Evolutionary conservation across 2,329 filamentous ascomycete genomes (phyloP), one percentile per base, ranked within the genome.

Genomic region (Ceratocystiopsis sp.): DNA sequence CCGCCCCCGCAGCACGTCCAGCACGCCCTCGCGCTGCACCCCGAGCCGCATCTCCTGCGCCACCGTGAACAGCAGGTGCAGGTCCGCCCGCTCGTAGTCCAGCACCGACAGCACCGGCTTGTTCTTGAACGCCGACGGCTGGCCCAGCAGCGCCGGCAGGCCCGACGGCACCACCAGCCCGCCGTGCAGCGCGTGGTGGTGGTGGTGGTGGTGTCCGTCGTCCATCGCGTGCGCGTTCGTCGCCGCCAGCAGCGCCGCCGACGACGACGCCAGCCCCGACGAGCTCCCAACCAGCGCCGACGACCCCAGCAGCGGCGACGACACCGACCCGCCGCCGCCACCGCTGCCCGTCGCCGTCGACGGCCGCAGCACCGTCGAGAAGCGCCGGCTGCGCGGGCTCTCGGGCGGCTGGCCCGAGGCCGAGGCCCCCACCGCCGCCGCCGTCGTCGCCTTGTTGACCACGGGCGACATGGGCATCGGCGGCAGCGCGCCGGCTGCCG

Each of bases 1-100:
- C 38, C 83, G 78, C 25, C 87, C 86, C 54, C 82, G 84, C 48
- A 98, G 75, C 45, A 93, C 71, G 55, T 91, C 80, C 41, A 98
- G 70, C 29, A 91, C 82, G 46, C 91, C 91, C 54, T 93, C 81
- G 41, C 87, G 80, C 64, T 96, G 84, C 29, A 95, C 91, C 43
- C 86, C 87, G 16, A 94, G 74, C 29, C 89, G 83, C 87, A 98
- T 96, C 65, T 98, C 91, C 60, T 94, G 85, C 1, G 91, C 91
- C 41, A 98, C 83, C 9, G 89, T 93, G 69, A 98, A 96, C 40
- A 98, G 75, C 48, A 93, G 65, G 61, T 96, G 91, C 41, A 98
- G 71, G 55, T 98, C 89, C 16, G 82, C 72, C 39, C 87, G 80
- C 40, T 69, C 79, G 67, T 95, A 94, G 58, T 94, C 82, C 57